Evolutionary conservation across 2,329 filamentous ascomycete species (phyloP).

Genomic region (Coniochaeta hoffmannii): DNA sequence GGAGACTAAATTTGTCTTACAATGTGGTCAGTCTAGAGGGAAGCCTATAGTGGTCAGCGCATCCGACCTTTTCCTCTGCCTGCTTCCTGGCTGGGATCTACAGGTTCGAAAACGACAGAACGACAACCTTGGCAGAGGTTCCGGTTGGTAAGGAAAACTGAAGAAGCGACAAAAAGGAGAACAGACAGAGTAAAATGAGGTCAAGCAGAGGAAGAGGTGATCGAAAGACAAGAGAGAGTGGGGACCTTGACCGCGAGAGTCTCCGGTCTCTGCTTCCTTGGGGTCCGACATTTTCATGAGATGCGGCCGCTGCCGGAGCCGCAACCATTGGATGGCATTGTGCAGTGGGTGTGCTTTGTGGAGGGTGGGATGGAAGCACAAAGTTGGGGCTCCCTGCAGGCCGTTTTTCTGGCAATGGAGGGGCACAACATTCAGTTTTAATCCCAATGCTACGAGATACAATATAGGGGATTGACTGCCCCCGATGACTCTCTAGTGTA

Average conservation of each 20-base stretch:
- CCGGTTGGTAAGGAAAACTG: background rate
- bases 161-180: background rate
- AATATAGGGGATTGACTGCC: too few relatives aligned
- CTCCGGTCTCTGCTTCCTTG: background rate
- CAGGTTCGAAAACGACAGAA: background rate
- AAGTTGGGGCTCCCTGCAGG: background rate
- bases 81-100: background rate
- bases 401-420: background rate
- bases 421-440: background rate
- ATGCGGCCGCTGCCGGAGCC: background rate
- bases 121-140: background rate
- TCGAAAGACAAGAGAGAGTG: background rate
- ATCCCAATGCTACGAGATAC: too few relatives aligned
- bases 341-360: background rate
- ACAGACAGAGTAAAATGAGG: background rate
- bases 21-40: background rate
- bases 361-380: background rate
- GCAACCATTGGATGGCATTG: background rate
- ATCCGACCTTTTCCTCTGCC: background rate
- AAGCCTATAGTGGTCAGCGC: background rate
- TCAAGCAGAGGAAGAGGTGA: background rate
- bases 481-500: too few relatives aligned
- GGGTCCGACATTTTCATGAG: background rate
- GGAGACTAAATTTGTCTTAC: background rate
- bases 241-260: background rate